Evolutionary conservation across 1,284 basidiomycete genomes (phyloP).

Genomic region (Serendipita sp.): DNA sequence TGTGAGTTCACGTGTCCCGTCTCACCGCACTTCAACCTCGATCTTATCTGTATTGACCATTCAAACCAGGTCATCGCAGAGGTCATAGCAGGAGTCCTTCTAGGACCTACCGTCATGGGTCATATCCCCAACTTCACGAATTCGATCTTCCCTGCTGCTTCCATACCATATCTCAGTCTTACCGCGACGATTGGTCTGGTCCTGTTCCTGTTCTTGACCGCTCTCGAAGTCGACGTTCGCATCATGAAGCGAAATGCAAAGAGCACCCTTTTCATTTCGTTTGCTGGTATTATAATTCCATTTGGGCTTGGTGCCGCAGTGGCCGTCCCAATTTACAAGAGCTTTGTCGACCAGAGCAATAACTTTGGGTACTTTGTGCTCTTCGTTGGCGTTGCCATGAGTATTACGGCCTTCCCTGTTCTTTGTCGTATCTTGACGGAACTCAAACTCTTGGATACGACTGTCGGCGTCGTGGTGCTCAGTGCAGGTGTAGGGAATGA

Average conservation of each 20-base stretch:
- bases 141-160: conserved; percentile 65
- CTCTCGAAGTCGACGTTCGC: conserved; percentile 73
- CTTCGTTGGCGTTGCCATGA: conserved; percentile 82
- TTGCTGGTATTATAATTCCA: conserved; percentile 61
- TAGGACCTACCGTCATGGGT: conserved; percentile 68
- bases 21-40: not conserved
- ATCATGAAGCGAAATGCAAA: conserved; percentile 68
- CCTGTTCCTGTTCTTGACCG: conserved; percentile 85
- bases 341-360: conserved; percentile 50
- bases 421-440: conserved; percentile 80
- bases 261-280: conserved; percentile 39
- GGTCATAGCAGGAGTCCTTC: conserved; percentile 80
- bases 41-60: not conserved
- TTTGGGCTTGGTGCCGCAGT: conserved; percentile 79
- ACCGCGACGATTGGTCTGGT: conserved; percentile 89
- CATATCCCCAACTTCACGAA: conserved; percentile 66
- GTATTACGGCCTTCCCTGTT: conserved; percentile 90
- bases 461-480: conserved; percentile 84
- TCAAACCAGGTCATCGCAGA: conserved; percentile 55
- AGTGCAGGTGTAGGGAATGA: conserved; percentile 90
- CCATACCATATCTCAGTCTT: conserved; percentile 67
- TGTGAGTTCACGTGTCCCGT: conserved; percentile 6
- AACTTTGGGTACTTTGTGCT: conserved; percentile 82
- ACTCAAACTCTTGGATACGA: conserved; percentile 76
- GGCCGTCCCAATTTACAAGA: conserved; percentile 64